phyloP scores from a whole-genome alignment of 2,329 filamentous ascomycete species.

The Aureobasidium sp. region DNA sequence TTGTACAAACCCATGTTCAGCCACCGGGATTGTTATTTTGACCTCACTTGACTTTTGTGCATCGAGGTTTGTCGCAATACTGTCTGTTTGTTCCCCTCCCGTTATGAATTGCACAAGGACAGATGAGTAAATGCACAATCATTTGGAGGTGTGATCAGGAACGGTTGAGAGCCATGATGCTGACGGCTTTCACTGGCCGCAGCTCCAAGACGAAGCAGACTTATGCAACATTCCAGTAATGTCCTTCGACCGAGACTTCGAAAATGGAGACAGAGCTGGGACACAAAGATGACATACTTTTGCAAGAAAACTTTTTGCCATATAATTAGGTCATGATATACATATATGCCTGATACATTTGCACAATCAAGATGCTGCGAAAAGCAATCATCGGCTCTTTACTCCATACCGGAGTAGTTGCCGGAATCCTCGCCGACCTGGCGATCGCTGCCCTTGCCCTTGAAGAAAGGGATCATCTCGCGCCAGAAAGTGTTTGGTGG shows the following conservation, averaged over 20 bases:
- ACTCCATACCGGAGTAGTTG: constrained; percentile 5
- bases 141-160: too few species aligned
- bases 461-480: constrained; percentile 35
- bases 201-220: too few species aligned
- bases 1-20: too few species aligned
- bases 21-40: too few species aligned
- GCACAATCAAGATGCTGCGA: too few species aligned
- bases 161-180: too few species aligned
- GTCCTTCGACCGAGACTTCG: neutral
- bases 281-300: neutral
- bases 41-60: too few species aligned
- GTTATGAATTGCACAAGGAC: too few species aligned
- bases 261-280: neutral
- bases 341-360: neutral
- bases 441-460: constrained; percentile 3
- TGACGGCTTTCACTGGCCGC: too few species aligned
- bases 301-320: neutral
- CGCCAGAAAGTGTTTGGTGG: constrained; percentile 50
- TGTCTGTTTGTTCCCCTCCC: too few species aligned
- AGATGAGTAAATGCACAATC: too few species aligned
- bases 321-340: neutral
- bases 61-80: too few species aligned
- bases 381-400: neutral
- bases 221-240: neutral
- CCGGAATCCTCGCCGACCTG: neutral